These are phyloP conservation scores for Fonsecaea monophora DNA, from an alignment of 2,329 filamentous ascomycete species.

Conservation along the genomic window DNA sequence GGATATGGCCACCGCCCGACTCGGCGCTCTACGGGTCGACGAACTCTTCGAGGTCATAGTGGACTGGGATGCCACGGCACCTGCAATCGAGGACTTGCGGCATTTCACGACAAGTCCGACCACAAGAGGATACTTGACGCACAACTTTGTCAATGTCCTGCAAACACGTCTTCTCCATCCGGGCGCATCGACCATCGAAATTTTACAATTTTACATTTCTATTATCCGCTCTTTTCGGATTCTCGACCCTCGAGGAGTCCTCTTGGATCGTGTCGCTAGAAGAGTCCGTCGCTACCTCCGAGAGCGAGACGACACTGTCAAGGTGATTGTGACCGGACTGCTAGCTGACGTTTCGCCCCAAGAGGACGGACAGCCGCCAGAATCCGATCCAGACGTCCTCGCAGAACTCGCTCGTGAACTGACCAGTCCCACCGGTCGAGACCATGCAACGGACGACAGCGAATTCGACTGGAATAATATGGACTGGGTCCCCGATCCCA, in stretches of 20 bases:
- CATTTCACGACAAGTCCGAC: conserved; percentile 61
- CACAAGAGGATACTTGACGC: conserved; percentile 62
- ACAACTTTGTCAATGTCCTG: conserved; percentile 61
- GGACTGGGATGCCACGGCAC: conserved; percentile 64
- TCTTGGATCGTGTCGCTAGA: conserved; percentile 70
- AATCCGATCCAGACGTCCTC: conserved; percentile 45
- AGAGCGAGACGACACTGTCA: conserved; percentile 69
- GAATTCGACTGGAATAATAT: conserved; percentile 91
- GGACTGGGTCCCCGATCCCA: conserved; percentile 89
- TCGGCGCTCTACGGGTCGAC: conserved; percentile 62
- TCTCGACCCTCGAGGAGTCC: conserved; percentile 69
- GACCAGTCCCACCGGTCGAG: conserved; percentile 41
- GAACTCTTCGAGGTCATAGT: conserved; percentile 69
- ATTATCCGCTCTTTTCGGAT: conserved; percentile 69
- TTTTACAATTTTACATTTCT: conserved; percentile 71
- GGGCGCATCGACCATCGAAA: conserved; percentile 69
- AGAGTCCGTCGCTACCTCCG: conserved; percentile 69
- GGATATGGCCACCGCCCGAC: conserved; percentile 60
- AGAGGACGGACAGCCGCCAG: conserved; percentile 42
- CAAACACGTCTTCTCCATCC: conserved; percentile 65
- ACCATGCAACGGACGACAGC: conserved; percentile 59
- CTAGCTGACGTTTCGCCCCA: conserved; percentile 60
- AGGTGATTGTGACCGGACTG: conserved; percentile 69
- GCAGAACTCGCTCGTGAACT: conserved; percentile 52
- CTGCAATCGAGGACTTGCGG: conserved; percentile 67